Percentiles rank a stretch among this genome's conserved stretches.
These are phyloP conservation scores for Lactarius trivialis DNA, from an alignment of 768 basidiomycete genomes.

Conservation along the genomic window DNA sequence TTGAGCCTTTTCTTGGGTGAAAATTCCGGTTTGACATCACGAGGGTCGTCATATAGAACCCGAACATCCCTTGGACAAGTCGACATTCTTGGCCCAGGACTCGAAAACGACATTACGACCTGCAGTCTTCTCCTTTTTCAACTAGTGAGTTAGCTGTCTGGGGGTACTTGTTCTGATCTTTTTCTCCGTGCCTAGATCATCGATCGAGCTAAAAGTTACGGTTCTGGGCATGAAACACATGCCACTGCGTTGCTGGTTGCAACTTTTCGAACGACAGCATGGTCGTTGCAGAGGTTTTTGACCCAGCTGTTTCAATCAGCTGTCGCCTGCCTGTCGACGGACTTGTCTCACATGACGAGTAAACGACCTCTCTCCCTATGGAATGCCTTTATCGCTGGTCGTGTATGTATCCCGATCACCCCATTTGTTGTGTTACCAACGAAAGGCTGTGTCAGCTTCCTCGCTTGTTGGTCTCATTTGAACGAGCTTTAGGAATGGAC, in stretches of 20 bases:
- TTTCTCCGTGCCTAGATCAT: slow-evolving; percentile 3
- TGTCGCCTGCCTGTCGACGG: slow-evolving; percentile 55
- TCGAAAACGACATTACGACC: slow-evolving; percentile 15
- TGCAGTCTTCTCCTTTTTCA: slow-evolving; percentile 22
- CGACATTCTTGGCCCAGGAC: slow-evolving; percentile 22
- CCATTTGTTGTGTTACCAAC: slow-evolving; percentile 4
- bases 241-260: slow-evolving; percentile 50
- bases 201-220: slow-evolving; percentile 17
- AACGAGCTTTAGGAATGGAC: slow-evolving; percentile 46
- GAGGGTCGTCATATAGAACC: slow-evolving; percentile 9
- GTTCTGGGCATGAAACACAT: slow-evolving; percentile 28
- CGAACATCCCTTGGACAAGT: slow-evolving; percentile 21
- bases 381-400: slow-evolving; percentile 65
- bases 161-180: neutral
- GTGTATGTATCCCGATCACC: slow-evolving; percentile 40
- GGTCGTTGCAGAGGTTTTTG: slow-evolving; percentile 58
- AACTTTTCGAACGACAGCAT: slow-evolving; percentile 54
- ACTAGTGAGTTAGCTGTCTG: slow-evolving; percentile 11
- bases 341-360: slow-evolving; percentile 29
- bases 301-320: slow-evolving; percentile 62
- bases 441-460: slow-evolving; percentile 44
- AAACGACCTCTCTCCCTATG: slow-evolving; percentile 42
- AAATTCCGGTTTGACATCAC: slow-evolving; percentile 8
- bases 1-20: slow-evolving; percentile 21
- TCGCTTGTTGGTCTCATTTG: slow-evolving; percentile 47